These are phyloP conservation scores for Neurospora africana DNA, from an alignment of 495 filamentous ascomycete species.

Conservation along the genomic window DNA sequence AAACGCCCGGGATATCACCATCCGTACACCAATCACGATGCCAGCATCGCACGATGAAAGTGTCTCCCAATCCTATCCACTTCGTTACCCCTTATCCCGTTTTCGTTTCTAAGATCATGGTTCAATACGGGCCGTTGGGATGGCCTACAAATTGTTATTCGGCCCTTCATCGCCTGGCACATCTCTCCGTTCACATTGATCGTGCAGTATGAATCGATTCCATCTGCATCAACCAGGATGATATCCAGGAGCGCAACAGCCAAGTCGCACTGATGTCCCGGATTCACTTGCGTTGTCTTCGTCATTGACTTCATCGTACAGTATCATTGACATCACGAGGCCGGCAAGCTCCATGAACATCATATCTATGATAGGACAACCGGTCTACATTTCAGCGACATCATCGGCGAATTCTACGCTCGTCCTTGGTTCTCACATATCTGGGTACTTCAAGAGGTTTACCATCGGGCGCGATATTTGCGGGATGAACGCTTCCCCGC, in stretches of 20 bases:
- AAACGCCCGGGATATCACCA: neutral
- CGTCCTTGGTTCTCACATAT: neutral
- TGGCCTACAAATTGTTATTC: neutral
- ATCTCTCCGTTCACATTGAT: neutral
- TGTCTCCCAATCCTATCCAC: neutral
- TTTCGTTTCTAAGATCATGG: neutral
- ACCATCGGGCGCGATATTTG: neutral
- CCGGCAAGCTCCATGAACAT: neutral
- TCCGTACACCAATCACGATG: neutral
- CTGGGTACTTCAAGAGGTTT: neutral
- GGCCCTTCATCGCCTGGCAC: neutral
- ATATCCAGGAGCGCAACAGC: neutral
- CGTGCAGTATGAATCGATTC: neutral
- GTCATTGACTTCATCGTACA: neutral
- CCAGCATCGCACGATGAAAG: neutral
- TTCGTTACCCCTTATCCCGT: neutral
- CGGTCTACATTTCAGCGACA: neutral
- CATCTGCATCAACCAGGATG: slow-evolving; percentile 1
- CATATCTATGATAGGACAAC: neutral
- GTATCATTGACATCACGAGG: neutral
- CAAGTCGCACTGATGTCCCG: neutral
- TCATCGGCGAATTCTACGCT: neutral
- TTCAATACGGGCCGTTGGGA: neutral
- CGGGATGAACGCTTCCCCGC: neutral
- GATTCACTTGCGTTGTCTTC: neutral